Evolutionary conservation across 192 early-diverging fungal species (phyloP).

Genomic region (Backusella luteola): DNA sequence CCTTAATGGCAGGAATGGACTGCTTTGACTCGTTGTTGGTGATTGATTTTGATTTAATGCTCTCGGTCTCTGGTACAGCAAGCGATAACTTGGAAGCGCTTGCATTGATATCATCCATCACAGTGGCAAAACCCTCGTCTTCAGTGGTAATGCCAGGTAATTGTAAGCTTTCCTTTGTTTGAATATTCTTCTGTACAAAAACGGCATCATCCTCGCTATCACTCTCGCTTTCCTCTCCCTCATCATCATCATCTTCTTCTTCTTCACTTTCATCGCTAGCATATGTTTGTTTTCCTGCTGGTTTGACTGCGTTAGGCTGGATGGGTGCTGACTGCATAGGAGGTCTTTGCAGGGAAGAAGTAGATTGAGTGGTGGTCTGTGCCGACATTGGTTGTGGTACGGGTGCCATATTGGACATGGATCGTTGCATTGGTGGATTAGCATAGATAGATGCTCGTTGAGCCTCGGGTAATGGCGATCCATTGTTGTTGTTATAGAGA

Average conservation of each 20-base stretch:
- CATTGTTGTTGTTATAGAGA: not conserved
- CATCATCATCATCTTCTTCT: constrained; percentile 26
- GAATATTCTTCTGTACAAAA: not conserved
- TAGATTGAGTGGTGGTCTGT: not conserved
- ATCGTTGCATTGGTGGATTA: constrained; percentile 2
- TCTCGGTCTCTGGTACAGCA: not conserved
- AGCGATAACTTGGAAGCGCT: not conserved
- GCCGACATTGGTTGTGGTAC: not conserved
- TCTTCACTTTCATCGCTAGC: constrained; percentile 28
- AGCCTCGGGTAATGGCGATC: not conserved
- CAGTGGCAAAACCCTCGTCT: constrained; percentile 14
- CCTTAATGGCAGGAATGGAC: not conserved
- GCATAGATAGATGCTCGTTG: not conserved
- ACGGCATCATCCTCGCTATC: constrained; percentile 19
- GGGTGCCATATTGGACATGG: not conserved
- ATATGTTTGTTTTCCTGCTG: constrained; percentile 9
- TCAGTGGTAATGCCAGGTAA: not conserved
- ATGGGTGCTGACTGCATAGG: not conserved
- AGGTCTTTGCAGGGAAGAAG: not conserved
- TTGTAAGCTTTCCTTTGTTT: constrained; percentile 5
- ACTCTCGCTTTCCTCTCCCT: constrained; percentile 17
- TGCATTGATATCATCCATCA: not conserved
- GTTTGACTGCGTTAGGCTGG: not conserved
- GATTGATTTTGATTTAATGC: not conserved
- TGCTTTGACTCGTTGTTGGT: not conserved